Evolutionary conservation across 768 basidiomycete species (phyloP), one percentile per base, ranked within the genome.

Genomic region (Clavulina sp.): DNA sequence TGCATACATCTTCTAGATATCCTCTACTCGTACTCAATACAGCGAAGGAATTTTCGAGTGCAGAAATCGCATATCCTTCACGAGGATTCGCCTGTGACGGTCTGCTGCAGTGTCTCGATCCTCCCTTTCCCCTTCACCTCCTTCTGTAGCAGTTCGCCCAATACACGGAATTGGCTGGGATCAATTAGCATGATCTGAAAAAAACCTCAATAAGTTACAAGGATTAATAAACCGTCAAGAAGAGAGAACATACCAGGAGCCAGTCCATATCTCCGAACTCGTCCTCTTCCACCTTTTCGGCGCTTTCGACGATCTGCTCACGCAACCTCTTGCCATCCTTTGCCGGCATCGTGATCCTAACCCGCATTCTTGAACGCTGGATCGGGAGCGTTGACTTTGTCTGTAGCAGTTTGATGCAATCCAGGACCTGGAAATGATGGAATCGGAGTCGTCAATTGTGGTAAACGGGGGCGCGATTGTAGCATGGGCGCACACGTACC

Each of bases 281-380:
- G 52, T 86, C 81, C 54, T 76, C 77, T 66, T 99, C 95, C 24
- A 95, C 73, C 57, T 75, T 84, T 59, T 91, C 85, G 2, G 81
- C 81, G 40, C 77, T 69, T 57, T 78, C 77, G 21, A 81, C 57
- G 3, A 99, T 67, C 65, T 78, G 76, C 49, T 81, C 77, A 51
- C 78, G 76, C 23, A 95, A 65, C 28, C 72, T 69, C 58, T 81
- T 78, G 21, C 73, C 79, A 51, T 88, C 83, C 55, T 69, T 70
- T 3, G 59, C 63, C 1, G 89, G 83, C 63, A 96, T 73, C 3
- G 76, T 73, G 19, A 97, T 73, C 31, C 86, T 77, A 4, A 99
- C 75, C 16, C 89, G 77, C 95, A 99, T 97, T 48, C 84, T 73
- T 4, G 92, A 86, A 41, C 92, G 76, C 60, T 93, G 83, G 54